Evolutionary conservation across 495 filamentous ascomycete genomes (phyloP), one percentile per base, ranked within the genome.

Genomic region (Aspergillus heteromorphus): DNA sequence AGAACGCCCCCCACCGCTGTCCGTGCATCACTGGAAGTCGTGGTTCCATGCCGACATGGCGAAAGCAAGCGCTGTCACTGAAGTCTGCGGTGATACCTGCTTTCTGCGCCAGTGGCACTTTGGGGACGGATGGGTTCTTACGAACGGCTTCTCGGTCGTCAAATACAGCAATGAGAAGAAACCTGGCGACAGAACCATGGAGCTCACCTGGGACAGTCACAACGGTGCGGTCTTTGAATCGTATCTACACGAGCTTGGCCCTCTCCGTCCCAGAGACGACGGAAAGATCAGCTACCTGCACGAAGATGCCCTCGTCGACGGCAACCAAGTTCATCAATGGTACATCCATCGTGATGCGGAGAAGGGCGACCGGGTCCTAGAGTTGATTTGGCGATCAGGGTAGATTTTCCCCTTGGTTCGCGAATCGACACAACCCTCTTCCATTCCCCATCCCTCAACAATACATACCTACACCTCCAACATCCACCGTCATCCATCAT

Each of bases 1-100:
- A 14, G 79, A 76, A 11, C 65, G 73, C 11, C 70, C 73, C 30
- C 56, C 59, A 0, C 76, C 80, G 1, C 74, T 85, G 0, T 73
- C 75, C 10, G 74, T 86, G 16, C 82, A 84, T 62, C 81, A 84
- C 65, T 84, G 78, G 74, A 79, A 81, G 48, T 77, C 72, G 1
- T 78, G 75, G 74, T 81, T 81, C 73, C 68, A 80, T 41, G 67
- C 73, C 23, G 72, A 76, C 45, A 75, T 84, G 67, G 67, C 73
- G 20, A 73, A 76, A 25, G 70, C 76, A 20, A 71, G 71, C 36
- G 69, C 73, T 27, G 68, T 83, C 14, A 64, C 79, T 25, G 70
- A 79, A 29, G 63, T 79, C 2, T 86, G 81, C 56, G 81, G 81
- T 18, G 77, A 80, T 40, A 63, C 64, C 14, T 84, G 80, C 49